Percentiles rank a stretch among this genome's conserved stretches.
phyloP scores from a whole-genome alignment of 257 asterid species.

The Rauvolfia tetraphylla region DNA sequence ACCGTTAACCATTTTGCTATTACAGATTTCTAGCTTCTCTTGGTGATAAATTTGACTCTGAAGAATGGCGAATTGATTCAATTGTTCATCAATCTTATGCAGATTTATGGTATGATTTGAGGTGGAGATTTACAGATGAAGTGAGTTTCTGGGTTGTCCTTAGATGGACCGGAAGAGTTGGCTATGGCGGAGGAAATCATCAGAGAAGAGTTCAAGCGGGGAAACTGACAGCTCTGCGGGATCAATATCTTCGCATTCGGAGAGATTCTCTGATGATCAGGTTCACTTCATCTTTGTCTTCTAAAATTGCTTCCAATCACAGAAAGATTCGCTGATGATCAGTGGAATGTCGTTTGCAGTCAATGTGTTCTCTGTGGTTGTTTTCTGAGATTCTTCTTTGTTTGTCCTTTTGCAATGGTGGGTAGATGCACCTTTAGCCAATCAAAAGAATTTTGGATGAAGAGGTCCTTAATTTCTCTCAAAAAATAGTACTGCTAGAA shows the following conservation, averaged over 20 bases:
- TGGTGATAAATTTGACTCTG: neutral
- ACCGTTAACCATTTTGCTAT: neutral
- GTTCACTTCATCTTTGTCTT: slow-evolving; percentile 27
- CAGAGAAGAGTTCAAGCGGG: slow-evolving; percentile 72
- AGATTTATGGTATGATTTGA: neutral
- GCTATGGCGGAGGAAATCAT: slow-evolving; percentile 84
- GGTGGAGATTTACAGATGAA: neutral
- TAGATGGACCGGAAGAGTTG: slow-evolving; percentile 89
- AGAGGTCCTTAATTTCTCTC: no score
- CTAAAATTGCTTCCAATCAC: neutral
- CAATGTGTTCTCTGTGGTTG: neutral
- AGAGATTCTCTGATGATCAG: slow-evolving; percentile 92
- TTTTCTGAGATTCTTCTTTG: neutral
- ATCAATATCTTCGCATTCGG: slow-evolving; percentile 74
- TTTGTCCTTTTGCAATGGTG: neutral
- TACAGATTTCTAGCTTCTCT: neutral
- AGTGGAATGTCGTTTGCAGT: slow-evolving; percentile 1
- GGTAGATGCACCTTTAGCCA: neutral
- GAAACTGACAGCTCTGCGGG: slow-evolving; percentile 85
- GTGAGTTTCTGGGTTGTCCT: neutral
- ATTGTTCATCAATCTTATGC: neutral
- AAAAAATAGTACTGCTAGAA: no score
- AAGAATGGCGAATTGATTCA: neutral
- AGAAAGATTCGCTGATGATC: neutral
- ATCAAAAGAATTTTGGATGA: neutral